These are phyloP conservation scores for Ophiostoma perfectum DNA, from an alignment of 2,329 filamentous ascomycete genomes.

Conservation along the genomic window DNA sequence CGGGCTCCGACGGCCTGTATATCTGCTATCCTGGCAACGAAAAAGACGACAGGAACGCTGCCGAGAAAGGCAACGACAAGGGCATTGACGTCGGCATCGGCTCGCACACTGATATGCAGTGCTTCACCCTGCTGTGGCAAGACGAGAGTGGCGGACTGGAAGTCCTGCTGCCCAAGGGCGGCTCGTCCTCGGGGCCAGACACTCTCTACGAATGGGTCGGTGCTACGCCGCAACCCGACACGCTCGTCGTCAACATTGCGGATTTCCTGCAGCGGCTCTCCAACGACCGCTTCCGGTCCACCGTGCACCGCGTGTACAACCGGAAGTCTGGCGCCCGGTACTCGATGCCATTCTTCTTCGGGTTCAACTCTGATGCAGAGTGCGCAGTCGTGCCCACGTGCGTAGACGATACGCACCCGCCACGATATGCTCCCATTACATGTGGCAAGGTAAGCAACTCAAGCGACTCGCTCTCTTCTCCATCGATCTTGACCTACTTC, in stretches of 20 bases:
- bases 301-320: slow-evolving; percentile 27
- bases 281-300: slow-evolving; percentile 27
- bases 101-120: slow-evolving; percentile 44
- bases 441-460: slow-evolving; percentile 32
- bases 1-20: slow-evolving; percentile 30
- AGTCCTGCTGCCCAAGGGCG: slow-evolving; percentile 20
- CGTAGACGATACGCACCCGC: slow-evolving; percentile 36
- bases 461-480: not conserved
- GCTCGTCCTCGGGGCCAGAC: not conserved
- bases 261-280: slow-evolving; percentile 27
- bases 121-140: slow-evolving; percentile 26
- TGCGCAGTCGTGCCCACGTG: slow-evolving; percentile 40
- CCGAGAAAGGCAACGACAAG: slow-evolving; percentile 10
- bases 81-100: slow-evolving; percentile 39
- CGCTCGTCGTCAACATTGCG: slow-evolving; percentile 28
- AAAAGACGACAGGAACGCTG: not conserved
- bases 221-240: slow-evolving; percentile 21
- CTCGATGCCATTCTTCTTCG: slow-evolving; percentile 31
- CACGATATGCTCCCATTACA: slow-evolving; percentile 42
- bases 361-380: slow-evolving; percentile 43
- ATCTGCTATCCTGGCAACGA: slow-evolving; percentile 28
- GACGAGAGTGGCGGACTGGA: slow-evolving; percentile 26
- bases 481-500: too few species aligned
- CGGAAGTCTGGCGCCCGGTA: slow-evolving; percentile 21
- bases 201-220: slow-evolving; percentile 23